Evolutionary conservation across 805 yeast genomes (phyloP), one percentile per base, ranked within the genome.

Genomic region (Candida quercuum): DNA sequence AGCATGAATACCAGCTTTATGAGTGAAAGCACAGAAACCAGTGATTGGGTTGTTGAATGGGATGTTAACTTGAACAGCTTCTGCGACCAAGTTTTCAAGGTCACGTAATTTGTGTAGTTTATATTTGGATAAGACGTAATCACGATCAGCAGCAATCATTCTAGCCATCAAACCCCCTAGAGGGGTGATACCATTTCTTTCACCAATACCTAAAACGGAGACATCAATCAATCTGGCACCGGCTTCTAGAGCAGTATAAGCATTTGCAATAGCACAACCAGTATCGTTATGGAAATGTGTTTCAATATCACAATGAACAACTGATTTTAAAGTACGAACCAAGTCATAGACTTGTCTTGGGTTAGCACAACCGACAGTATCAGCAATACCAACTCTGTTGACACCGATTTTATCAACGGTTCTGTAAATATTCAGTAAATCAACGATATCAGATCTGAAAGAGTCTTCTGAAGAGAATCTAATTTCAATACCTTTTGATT

Each of bases 251-350:
- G 98, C 98, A 40, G 97, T 87, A 76, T 93, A 93, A 24, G 99
- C 96, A 63, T 91, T 91, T 45, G 97, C 96, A 67, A 91, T 87
- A 48, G 99, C 96, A 72, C 98, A 93, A 46, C 99, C 99, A 24
- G 99, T 91, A 65, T 91, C 99, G 63, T 91, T 86, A 71, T 91
- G 99, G 86, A 91, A 93, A 65, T 91, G 99, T 64, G 96, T 86
- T 71, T 91, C 99, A 56, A 91, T 89, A 62, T 91, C 99, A 71
- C 98, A 91, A 26, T 86, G 81, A 35, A 91, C 98, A 35, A 91
- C 96, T 12, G 89, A 79, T 67, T 81, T 86, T 63, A 91, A 78
- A 31, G 99, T 93, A 59, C 94, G 81, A 46, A 91, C 93, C 52
- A 91, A 77, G 69, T 91, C 99, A 64, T 91, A 91, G 42, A 91